Percentiles rank a stretch among this genome's conserved stretches.
Conservation (phyloP, 805 yeast genomes). For the Kuraishia capsulata region DNA sequence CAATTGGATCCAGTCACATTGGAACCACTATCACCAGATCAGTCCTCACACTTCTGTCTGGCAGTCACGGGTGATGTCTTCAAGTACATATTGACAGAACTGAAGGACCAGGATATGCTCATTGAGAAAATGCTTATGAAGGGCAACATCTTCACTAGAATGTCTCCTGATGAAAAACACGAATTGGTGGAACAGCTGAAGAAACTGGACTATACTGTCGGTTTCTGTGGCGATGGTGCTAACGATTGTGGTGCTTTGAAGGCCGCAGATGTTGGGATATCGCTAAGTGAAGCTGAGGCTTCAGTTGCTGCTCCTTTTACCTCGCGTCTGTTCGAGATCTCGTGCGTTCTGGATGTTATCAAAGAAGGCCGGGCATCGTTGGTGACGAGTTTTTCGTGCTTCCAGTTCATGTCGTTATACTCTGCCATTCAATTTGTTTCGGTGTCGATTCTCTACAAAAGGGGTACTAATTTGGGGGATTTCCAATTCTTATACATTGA, state of each 20-base stretch:
- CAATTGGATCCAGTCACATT: conserved; percentile 58
- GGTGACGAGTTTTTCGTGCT: conserved; percentile 93
- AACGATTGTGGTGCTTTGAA: conserved; percentile 98
- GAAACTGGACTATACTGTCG: conserved; percentile 80
- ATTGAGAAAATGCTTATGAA: conserved; percentile 56
- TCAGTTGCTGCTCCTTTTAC: conserved; percentile 99
- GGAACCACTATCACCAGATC: conserved; percentile 27
- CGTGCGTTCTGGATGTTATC: conserved; percentile 87
- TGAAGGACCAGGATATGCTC: conserved; percentile 26
- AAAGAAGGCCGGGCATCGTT: conserved; percentile 92
- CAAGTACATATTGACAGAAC: conserved; percentile 58
- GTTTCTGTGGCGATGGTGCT: conserved; percentile 99
- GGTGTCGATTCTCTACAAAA: conserved; percentile 73
- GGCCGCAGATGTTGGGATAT: conserved; percentile 96
- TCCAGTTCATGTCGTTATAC: conserved; percentile 95
- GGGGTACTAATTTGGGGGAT: conserved; percentile 92
- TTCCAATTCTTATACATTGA: conserved; percentile 95
- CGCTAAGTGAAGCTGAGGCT: conserved; percentile 95
- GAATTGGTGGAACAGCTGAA: conserved; percentile 87
- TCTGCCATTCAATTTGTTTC: conserved; percentile 94
- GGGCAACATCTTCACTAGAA: conserved; percentile 81
- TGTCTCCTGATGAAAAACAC: conserved; percentile 99
- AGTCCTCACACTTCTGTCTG: conserved; percentile 38
- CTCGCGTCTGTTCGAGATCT: conserved; percentile 78
- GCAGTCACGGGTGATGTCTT: conserved; percentile 94